phyloP scores from a whole-genome alignment of 257 asterid species.

The Eucommia ulmoides region DNA sequence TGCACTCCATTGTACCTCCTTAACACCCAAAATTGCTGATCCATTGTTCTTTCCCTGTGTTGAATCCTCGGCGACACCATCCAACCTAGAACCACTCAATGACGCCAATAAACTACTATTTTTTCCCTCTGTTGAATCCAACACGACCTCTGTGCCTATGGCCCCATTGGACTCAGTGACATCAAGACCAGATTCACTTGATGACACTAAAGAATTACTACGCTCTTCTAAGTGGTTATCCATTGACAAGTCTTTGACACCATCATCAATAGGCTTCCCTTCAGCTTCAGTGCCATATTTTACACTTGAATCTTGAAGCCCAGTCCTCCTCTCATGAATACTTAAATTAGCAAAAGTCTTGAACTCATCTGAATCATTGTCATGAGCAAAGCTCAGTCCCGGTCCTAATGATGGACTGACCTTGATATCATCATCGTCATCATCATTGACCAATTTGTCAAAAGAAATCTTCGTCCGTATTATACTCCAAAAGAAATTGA shows the following conservation, averaged over 20 bases:
- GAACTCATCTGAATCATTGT: slow-evolving; percentile 55
- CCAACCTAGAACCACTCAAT: neutral
- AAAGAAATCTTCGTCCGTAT: slow-evolving; percentile 88
- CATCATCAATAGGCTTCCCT: slow-evolving; percentile 16
- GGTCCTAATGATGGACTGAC: slow-evolving; percentile 16
- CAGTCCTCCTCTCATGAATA: slow-evolving; percentile 29
- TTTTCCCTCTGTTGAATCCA: slow-evolving; percentile 4
- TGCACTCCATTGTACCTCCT: slow-evolving; percentile 88
- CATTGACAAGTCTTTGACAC: slow-evolving; percentile 3
- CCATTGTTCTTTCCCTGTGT: slow-evolving; percentile 18
- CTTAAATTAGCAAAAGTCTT: slow-evolving; percentile 66
- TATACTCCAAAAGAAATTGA: slow-evolving; percentile 94
- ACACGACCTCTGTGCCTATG: slow-evolving; percentile 22
- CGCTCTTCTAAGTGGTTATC: slow-evolving; percentile 12
- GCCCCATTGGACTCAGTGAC: slow-evolving; percentile 14
- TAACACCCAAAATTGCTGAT: slow-evolving; percentile 49
- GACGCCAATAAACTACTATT: neutral
- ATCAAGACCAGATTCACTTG: slow-evolving; percentile 31
- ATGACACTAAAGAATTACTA: slow-evolving; percentile 20
- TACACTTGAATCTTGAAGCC: slow-evolving; percentile 12
- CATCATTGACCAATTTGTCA: slow-evolving; percentile 81
- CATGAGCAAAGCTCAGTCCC: slow-evolving; percentile 18
- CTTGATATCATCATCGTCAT: slow-evolving; percentile 52
- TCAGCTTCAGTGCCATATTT: slow-evolving; percentile 9
- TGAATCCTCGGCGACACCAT: neutral